Evolutionary conservation across 192 early-diverging fungal genomes (phyloP), one percentile per base, ranked within the genome.

Genomic region (Mortierella alpina): DNA sequence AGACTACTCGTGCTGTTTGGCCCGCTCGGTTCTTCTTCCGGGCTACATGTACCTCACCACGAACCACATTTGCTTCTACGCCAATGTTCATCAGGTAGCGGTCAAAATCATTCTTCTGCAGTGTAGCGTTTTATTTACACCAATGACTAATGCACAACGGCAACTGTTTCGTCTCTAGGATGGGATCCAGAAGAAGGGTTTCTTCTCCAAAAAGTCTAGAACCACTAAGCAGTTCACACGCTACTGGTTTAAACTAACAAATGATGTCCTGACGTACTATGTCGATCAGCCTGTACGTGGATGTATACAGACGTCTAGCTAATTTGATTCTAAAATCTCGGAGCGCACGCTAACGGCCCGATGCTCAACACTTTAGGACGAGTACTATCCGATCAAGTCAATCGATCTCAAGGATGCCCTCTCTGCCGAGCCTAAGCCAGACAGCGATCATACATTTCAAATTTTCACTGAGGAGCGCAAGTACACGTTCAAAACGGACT

Each of bases 1-100:
- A 90, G 91, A 93, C 50, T 93, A 85, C 81, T 82, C 91, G 22
- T 93, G 91, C 70, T 90, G 87, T 78, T 76, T 93, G 48, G 83
- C 92, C 9, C 83, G 85, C 1, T 88, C 90, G n/a, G 88, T 90
- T 0, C 78, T 92, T 59, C 77, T 93, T 7, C 86, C 87, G 11
- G 91, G 91, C 18, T 84, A 88, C 49, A 72, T 93, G 70, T 93
- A 89, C 61, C 62, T 92, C 59, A 92, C 91, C 0, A 82, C 88
- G 42, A 71, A 84, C 17, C 91, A 92, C 52, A 79, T 93, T 11
- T 90, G 86, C 23, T 93, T 91, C 76, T 92, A 91, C 83, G 90
- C 90, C 51, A 84, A 84, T 11, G 78, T 93, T 10, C 89, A 62
- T 31, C 83, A 86, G 68, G 90, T 90, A 82, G 55, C 2, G 5